Evolutionary conservation across 2,329 filamentous ascomycete species (phyloP), one percentile per base, ranked within the genome.

Genomic region (Fusarium acutatum): DNA sequence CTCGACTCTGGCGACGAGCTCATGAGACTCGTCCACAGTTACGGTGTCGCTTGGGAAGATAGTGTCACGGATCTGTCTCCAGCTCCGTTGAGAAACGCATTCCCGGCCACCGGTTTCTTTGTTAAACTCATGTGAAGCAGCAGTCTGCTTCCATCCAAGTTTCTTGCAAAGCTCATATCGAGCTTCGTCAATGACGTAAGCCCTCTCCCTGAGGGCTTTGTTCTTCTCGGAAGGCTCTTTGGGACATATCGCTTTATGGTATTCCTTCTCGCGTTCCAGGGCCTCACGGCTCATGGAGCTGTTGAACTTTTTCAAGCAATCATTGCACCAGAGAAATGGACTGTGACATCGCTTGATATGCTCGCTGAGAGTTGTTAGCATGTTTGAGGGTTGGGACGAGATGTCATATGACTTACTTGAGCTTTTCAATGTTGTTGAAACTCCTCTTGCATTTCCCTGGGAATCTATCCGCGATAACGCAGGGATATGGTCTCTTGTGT

Each of bases 301-400:
- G 20, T 52, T 69, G 50, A 69, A 69, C 58, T 69, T 69, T 13
- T 64, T n/a, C 18, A 64, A 7, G 8, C 67, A 69, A 20, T 38
- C 26, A 7, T n/a, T 26, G 7, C 66, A 69, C 64, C 58, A 69
- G 14, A 37, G 56, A 1, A 41, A 13, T 1, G 35, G 58, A 0
- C n/a, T 43, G 7, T 69, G 66, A 0, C 22, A 57, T 14, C 66
- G 11, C 10, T 69, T 69, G 4, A 69, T 26, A 3, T 69, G 66
- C 2, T 69, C 67, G 15, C 67, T 69, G 2, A 14, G 2, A 1
- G 6, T 7, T 17, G 34, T 69, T 50, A 69, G 50, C 15, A 37
- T 14, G 18, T 13, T 9, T 8, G 9, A 2, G 13, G 4, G 10
- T 7, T 10, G 1, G 0, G 5, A 3, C 0, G 35, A 2, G 14